Evolutionary conservation across 306 rosid species (phyloP).

Genomic region (Trifolium dubium): DNA sequence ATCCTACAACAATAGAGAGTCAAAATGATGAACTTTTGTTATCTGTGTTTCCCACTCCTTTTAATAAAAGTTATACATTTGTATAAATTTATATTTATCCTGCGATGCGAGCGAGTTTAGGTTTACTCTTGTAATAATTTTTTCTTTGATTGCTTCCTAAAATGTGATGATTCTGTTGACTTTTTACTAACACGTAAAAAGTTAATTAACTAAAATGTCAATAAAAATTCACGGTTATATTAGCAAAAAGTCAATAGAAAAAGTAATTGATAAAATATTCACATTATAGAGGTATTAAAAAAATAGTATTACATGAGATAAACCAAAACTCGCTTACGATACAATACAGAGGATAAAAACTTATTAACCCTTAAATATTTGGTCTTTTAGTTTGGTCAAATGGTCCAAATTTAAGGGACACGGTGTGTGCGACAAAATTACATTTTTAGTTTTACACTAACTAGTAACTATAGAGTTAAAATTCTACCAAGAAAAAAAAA

Average conservation of each 20-base stretch:
- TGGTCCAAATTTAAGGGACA: not conserved
- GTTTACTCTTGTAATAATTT: no score
- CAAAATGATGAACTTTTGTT: slow-evolving; percentile 39
- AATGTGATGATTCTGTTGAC: no score
- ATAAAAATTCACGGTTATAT: no score
- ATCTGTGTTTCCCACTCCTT: slow-evolving; percentile 54
- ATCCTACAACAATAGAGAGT: slow-evolving; percentile 55
- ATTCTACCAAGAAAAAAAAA: not conserved
- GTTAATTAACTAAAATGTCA: no score
- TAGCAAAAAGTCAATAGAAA: no score
- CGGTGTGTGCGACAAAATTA: slow-evolving; percentile 14
- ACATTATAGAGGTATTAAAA: no score
- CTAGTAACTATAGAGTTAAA: not conserved
- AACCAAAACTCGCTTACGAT: no score
- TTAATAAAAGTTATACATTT: slow-evolving; percentile 49
- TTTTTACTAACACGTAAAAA: no score
- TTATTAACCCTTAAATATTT: not conserved
- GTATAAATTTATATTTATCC: slow-evolving; percentile 37
- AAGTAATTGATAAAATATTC: no score
- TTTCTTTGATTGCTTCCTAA: no score
- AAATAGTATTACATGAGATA: not conserved
- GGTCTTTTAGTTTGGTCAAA: slow-evolving; percentile 26
- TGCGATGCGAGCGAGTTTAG: no score
- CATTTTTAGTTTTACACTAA: not conserved
- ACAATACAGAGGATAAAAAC: no score